Conservation (phyloP, 441 rosid species). For the Corymbia calophylla region DNA sequence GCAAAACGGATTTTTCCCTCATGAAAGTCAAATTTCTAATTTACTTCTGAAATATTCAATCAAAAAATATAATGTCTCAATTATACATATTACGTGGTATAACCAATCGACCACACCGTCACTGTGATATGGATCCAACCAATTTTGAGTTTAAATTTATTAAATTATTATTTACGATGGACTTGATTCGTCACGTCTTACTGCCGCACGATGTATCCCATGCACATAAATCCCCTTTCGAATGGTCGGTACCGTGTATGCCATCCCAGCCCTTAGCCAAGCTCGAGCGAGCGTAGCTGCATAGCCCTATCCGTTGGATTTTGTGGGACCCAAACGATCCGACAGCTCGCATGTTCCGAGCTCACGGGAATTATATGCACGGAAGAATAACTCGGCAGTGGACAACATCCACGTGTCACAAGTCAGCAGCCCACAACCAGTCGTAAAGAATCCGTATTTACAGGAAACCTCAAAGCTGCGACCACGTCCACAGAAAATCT, state of each 20-base stretch:
- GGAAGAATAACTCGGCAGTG: not conserved
- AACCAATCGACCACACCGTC: not conserved
- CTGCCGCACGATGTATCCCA: not conserved
- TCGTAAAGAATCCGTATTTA: slow-evolving; percentile 1
- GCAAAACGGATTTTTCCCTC: not conserved
- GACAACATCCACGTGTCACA: slow-evolving; percentile 16
- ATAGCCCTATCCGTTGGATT: not conserved
- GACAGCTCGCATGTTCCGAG: not conserved
- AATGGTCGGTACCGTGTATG: not conserved
- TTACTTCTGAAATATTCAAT: not conserved
- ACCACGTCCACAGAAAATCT: slow-evolving; percentile 30
- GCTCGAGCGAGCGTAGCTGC: not conserved
- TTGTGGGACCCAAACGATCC: not conserved
- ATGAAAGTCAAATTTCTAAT: not conserved
- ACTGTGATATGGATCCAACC: not conserved
- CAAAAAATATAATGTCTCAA: not conserved
- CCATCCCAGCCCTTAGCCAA: not conserved
- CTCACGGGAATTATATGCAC: not conserved
- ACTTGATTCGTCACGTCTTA: not conserved
- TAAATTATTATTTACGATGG: not conserved
- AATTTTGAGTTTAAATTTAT: not conserved
- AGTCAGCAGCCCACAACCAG: not conserved
- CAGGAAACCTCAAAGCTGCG: not conserved
- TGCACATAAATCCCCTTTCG: not conserved
- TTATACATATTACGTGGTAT: not conserved